Conservation (phyloP, 2,329 filamentous ascomycete genomes). For the Trichoderma simmonsii region DNA sequence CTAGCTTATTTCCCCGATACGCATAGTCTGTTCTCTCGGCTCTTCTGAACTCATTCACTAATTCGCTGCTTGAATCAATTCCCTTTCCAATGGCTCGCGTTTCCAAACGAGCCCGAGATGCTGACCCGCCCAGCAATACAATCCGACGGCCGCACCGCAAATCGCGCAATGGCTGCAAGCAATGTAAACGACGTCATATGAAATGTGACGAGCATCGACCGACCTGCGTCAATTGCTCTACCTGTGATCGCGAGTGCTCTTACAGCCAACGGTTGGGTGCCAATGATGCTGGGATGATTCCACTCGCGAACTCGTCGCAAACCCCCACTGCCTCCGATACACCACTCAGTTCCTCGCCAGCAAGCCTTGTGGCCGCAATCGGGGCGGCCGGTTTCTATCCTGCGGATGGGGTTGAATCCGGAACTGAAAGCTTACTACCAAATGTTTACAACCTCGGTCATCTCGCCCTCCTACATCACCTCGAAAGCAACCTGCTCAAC, state of each 20-base stretch:
- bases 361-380: background rate
- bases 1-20: background rate
- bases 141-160: background rate
- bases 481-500: background rate
- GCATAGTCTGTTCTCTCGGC: background rate
- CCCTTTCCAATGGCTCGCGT: background rate
- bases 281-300: background rate
- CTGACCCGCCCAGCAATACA: background rate
- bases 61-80: background rate
- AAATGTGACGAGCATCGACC: background rate
- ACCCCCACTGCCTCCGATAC: background rate
- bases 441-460: background rate
- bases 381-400: background rate
- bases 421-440: background rate
- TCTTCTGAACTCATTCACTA: background rate
- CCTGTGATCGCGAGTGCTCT: background rate
- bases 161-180: background rate
- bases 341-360: background rate
- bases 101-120: background rate
- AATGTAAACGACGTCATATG: background rate
- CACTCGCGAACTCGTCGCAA: background rate
- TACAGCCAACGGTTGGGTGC: background rate
- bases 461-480: background rate
- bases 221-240: background rate
- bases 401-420: background rate